These are phyloP conservation scores for Hemileccinum impolitum DNA, from an alignment of 768 basidiomycete genomes.

Conservation along the genomic window DNA sequence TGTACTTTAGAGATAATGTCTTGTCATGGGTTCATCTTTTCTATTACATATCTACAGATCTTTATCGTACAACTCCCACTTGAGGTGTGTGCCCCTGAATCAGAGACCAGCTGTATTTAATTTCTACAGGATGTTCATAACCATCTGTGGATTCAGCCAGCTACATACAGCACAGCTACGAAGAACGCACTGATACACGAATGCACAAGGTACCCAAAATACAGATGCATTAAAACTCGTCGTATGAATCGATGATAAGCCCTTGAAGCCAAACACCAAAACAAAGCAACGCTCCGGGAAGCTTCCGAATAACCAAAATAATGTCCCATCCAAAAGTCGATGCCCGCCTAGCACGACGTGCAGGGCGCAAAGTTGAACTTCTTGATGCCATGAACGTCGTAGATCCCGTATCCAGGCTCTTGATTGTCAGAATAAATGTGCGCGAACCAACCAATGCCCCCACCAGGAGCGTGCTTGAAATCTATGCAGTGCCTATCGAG, in stretches of 20 bases:
- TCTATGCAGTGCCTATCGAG: conserved; percentile 62
- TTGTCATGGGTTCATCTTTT: background rate
- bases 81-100: too few species aligned
- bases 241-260: too few species aligned
- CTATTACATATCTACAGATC: background rate
- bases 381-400: conserved; percentile 41
- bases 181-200: background rate
- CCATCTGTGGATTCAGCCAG: background rate
- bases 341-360: conserved; percentile 48
- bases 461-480: conserved; percentile 55
- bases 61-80: background rate
- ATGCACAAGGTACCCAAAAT: background rate
- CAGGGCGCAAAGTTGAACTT: conserved; percentile 68
- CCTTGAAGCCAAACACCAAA: too few species aligned
- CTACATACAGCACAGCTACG: background rate
- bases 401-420: conserved; percentile 71
- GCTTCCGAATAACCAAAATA: background rate
- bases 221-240: too few species aligned
- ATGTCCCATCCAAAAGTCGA: background rate
- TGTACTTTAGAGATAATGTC: conserved; percentile 17
- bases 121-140: too few species aligned
- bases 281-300: background rate
- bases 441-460: conserved; percentile 79
- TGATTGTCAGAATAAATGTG: conserved; percentile 71
- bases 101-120: too few species aligned